Percentiles rank a stretch among this genome's conserved stretches.
Conservation (phyloP, 2,329 filamentous ascomycete species). For the Macrophomina pseudophaseolina region DNA sequence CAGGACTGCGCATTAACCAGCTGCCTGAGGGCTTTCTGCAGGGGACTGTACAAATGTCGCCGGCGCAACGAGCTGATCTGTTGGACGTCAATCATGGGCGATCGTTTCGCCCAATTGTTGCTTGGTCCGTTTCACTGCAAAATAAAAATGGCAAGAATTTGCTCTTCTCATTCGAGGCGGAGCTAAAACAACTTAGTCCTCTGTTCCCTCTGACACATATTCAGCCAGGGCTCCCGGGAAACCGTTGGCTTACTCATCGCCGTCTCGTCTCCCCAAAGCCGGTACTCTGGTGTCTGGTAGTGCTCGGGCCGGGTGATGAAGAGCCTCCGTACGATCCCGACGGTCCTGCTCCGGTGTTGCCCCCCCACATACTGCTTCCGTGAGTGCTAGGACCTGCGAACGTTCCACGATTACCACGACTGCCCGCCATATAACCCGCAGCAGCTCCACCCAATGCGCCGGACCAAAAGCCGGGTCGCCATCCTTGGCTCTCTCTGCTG, state of each 20-base stretch:
- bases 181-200: too few relatives aligned
- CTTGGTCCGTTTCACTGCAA: too few relatives aligned
- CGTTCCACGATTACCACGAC: conserved; percentile 45
- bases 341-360: conserved; percentile 29
- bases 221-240: too few relatives aligned
- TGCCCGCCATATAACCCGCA: conserved; percentile 65
- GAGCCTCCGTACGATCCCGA: conserved; percentile 38
- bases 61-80: too few relatives aligned
- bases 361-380: conserved; percentile 40
- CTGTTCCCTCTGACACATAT: too few relatives aligned
- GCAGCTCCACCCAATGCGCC: conserved; percentile 72
- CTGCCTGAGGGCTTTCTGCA: too few relatives aligned
- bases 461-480: conserved; percentile 77
- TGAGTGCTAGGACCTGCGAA: conserved; percentile 33
- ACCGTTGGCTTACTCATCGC: neutral
- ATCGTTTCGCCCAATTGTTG: too few relatives aligned
- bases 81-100: too few relatives aligned
- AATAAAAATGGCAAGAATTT: too few relatives aligned
- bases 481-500: conserved; percentile 50
- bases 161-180: too few relatives aligned
- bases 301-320: conserved; percentile 45
- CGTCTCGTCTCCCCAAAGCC: conserved; percentile 72
- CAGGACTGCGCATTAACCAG: too few relatives aligned
- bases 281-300: conserved; percentile 67
- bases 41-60: too few relatives aligned